phyloP scores from a whole-genome alignment of 768 basidiomycete species.

The Calvatia gigantea region DNA sequence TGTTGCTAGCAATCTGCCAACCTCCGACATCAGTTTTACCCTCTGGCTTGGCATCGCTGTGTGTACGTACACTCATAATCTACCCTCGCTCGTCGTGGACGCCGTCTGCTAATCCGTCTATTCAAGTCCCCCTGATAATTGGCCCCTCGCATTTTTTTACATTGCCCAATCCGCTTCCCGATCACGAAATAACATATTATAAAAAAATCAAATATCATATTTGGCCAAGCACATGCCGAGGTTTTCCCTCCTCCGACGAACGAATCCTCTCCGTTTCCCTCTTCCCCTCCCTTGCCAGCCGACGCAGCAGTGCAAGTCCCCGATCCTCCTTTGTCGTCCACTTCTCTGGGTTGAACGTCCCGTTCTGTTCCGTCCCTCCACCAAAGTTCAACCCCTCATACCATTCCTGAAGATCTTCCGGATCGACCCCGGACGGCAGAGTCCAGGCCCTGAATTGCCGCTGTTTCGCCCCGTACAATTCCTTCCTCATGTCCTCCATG shows the following conservation, averaged over 20 bases:
- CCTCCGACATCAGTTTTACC: neutral
- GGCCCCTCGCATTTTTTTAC: neutral
- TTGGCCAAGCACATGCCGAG: constrained; percentile 40
- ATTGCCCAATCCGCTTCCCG: neutral
- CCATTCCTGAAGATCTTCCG: constrained; percentile 38
- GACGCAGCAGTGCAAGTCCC: constrained; percentile 38
- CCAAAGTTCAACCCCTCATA: constrained; percentile 46
- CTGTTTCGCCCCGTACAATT: constrained; percentile 28
- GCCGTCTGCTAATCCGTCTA: too few species aligned
- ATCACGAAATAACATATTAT: too few species aligned
- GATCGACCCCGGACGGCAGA: constrained; percentile 47
- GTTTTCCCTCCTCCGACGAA: constrained; percentile 35
- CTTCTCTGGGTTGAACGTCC: constrained; percentile 22
- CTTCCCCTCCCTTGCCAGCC: constrained; percentile 44
- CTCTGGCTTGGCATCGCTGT: constrained; percentile 22
- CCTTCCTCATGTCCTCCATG: constrained; percentile 30
- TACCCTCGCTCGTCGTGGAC: neutral
- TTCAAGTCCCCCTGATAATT: neutral
- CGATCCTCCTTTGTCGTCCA: constrained; percentile 32
- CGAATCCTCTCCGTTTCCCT: constrained; percentile 34
- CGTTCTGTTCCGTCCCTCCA: constrained; percentile 26
- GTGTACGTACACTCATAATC: constrained; percentile 22
- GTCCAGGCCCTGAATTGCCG: constrained; percentile 44
- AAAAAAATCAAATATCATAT: neutral
- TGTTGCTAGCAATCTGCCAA: neutral